Conservation (phyloP, 495 filamentous ascomycete species). For the Rostrohypoxylon terebratum region DNA sequence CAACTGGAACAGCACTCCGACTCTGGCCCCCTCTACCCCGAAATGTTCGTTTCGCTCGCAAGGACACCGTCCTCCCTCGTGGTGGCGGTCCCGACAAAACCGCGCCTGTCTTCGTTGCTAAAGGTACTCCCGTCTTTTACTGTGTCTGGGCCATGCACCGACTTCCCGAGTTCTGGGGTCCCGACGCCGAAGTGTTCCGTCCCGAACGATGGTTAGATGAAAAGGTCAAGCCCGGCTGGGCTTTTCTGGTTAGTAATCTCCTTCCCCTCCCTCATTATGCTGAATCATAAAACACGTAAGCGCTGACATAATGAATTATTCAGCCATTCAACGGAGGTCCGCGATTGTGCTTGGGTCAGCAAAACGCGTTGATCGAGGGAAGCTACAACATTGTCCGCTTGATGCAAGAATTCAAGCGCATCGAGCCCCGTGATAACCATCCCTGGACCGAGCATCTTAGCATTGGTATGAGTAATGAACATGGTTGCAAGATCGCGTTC, state of each 20-base stretch:
- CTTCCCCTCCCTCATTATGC: background rate
- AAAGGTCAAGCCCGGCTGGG: slow-evolving; percentile 2
- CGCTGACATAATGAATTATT: background rate
- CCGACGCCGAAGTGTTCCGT: slow-evolving; percentile 4
- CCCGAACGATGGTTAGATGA: slow-evolving; percentile 12
- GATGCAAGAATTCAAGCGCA: slow-evolving; percentile 11
- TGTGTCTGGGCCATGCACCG: slow-evolving; percentile 6
- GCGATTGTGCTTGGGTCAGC: slow-evolving; percentile 1
- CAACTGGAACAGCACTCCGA: background rate
- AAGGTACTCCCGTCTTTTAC: slow-evolving; percentile 2
- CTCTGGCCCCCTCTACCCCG: slow-evolving; percentile 2
- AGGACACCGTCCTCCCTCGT: slow-evolving; percentile 9
- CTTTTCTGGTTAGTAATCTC: background rate
- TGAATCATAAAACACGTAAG: background rate
- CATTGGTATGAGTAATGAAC: slow-evolving; percentile 4
- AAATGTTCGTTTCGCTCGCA: background rate
- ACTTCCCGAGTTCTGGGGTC: slow-evolving; percentile 5
- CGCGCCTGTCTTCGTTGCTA: slow-evolving; percentile 1
- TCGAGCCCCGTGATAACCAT: background rate
- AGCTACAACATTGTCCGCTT: slow-evolving; percentile 8
- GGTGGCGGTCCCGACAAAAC: slow-evolving; percentile 8
- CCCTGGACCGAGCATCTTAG: background rate
- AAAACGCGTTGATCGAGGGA: slow-evolving; percentile 7
- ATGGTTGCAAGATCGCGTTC: slow-evolving; percentile 9
- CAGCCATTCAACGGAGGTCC: slow-evolving; percentile 9